Base-by-base conservation (phyloP, 345 rosid species). In the Syzygium aqueum region DNA sequence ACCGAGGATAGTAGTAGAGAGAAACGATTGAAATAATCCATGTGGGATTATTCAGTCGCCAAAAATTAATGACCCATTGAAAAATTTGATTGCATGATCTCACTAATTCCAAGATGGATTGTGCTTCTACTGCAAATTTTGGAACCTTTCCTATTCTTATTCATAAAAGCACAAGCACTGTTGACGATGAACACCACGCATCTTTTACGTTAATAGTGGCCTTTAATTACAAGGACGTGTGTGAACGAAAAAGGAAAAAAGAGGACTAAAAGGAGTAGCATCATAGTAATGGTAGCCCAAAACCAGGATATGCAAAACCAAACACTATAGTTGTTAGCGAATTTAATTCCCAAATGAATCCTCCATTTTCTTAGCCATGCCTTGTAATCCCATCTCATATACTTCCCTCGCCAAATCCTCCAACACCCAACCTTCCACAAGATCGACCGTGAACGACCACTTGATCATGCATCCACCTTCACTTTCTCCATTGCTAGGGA, bases 361-460 rank as follows among this genome's bases (percentile, higher is more conserved):
- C 49, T 92, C 93, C 92, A 93, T 90, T 30, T 30, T 89, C 77
- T 86, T 86, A 16, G 89, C 91, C 90, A 89, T 87, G 5, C 49
- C 27, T 53, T 88, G 84, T n/a, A 94, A 85, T 5, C 89, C 92
- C 85, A 30, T 43, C 30, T 92, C 91, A 65, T 89, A 92, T 59
- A 33, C 6, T 33, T 85, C 86, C 54, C 63, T 87, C 61, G 89
- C 92, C 89, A 95, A 82, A 86, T 90, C 94, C 46, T 90, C 94
- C 73, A 92, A 19, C 4, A 16, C 63, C 93, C 85, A 89, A 12
- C 96, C 93, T 78, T 90, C 90, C 85, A 95, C 94, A 0, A 94
- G 94, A 91, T 95, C 92, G 82, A 93, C 94, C 11, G 30, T 49
- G 87, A 93, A 91, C 30, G 87, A 84, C 95, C 99, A 93, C 85